Base-by-base conservation (phyloP, 2,329 filamentous ascomycete genomes). In the Stemphylium beticola region DNA sequence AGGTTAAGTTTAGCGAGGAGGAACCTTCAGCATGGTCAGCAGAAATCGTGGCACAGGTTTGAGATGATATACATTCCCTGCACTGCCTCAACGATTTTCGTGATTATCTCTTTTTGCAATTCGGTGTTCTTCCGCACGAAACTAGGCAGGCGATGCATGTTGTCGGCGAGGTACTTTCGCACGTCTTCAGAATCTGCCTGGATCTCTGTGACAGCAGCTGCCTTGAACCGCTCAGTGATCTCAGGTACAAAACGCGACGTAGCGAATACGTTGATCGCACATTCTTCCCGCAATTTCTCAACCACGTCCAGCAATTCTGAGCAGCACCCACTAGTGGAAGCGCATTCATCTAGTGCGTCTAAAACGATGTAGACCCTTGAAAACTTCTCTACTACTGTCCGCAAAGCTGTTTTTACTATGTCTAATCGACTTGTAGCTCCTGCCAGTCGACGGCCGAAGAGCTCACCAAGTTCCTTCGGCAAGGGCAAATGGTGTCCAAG, bases 311-410 rank as follows among this genome's bases (percentile, higher is more conserved):
- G 20, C 39, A 65, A 38, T 20, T 53, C 15, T 17, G 22, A 11
- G 4, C 58, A 46, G 32, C 18, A 34, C 9, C 60, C 53, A 45
- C 68, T 58, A 14, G 7, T 26, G n/a, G 33, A 10, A 12, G 45
- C 58, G 50, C 66, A 71, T 46, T 74, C 71, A 48, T 75, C 71
- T 11, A 75, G 48, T 20, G 66, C 72, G 55, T 75, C 71, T 1
- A 75, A 14, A 2, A 66, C 55, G 39, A 75, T 60, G 51, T 67
- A 74, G 1, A 68, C 62, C 47, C 32, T 65, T 1, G 64, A 53
- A 55, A 62, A 68, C 2, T 48, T 44, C 10, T n/a, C 18, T 44
- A 58, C 14, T 7, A 67, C 60, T 20, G 49, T 17, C 37, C 57
- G 50, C 1, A 75, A n/a, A 14, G 18, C 14, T 2, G 9, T 2